Percentiles rank a stretch among this genome's conserved stretches.
Conservation (phyloP, 2,329 filamentous ascomycete genomes). For the Proliferodiscus dingleyae region DNA sequence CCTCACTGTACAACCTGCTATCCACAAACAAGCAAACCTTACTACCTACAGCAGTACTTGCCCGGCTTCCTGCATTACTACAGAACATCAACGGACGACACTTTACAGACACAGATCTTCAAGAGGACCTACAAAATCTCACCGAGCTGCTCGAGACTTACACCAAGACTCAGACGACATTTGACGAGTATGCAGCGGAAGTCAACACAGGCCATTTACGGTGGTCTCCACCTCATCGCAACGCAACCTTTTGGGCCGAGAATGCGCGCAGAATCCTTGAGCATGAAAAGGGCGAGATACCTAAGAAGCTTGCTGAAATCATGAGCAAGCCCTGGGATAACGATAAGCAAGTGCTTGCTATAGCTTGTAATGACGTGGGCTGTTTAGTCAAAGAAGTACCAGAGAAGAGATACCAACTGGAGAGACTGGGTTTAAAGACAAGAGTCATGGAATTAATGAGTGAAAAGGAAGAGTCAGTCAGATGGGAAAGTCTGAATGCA, state of each 20-base stretch:
- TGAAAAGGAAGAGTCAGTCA: conserved; percentile 62
- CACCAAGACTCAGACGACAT: conserved; percentile 55
- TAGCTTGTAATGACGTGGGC: conserved; percentile 69
- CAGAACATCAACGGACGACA: conserved; percentile 59
- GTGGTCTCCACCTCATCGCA: conserved; percentile 72
- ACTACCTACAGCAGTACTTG: conserved; percentile 81
- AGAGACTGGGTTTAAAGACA: conserved; percentile 63
- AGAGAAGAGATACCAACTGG: conserved; percentile 59
- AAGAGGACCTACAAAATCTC: conserved; percentile 56
- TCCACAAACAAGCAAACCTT: conserved; percentile 62
- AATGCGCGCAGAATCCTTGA: conserved; percentile 67
- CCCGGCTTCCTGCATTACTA: conserved; percentile 67
- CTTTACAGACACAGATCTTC: conserved; percentile 58
- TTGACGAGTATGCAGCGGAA: conserved; percentile 55
- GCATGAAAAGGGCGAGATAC: conserved; percentile 59
- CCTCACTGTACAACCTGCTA: conserved; percentile 84
- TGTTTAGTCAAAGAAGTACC: conserved; percentile 66
- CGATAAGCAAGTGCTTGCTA: conserved; percentile 68
- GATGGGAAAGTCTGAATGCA: conserved; percentile 70
- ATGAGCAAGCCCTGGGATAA: conserved; percentile 62
- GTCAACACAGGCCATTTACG: conserved; percentile 64
- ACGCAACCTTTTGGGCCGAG: conserved; percentile 66
- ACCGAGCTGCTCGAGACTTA: conserved; percentile 63
- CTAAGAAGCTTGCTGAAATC: conserved; percentile 63
- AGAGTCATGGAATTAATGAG: conserved; percentile 70